phyloP scores from a whole-genome alignment of 768 basidiomycete genomes.

The Lactarius hengduanensis region DNA sequence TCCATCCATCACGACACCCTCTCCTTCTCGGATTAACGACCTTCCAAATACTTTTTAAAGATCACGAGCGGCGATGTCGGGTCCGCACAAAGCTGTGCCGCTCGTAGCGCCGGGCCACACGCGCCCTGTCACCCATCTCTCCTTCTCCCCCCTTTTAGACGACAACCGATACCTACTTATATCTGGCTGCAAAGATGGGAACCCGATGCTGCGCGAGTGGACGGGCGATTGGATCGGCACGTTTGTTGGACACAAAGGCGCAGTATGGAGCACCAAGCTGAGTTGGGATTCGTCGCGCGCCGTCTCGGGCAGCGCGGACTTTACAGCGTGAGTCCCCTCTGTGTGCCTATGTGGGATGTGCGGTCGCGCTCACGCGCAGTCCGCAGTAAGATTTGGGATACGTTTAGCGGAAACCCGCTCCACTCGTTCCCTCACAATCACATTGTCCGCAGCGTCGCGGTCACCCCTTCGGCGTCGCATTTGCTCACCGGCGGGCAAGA shows the following conservation, averaged over 20 bases:
- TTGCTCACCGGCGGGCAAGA: slow-evolving; percentile 94
- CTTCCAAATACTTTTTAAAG: slow-evolving; percentile 9
- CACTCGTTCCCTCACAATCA: slow-evolving; percentile 99
- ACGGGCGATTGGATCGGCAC: slow-evolving; percentile 99
- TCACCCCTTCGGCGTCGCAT: slow-evolving; percentile 67
- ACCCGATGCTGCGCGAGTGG: slow-evolving; percentile 96
- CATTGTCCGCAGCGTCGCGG: slow-evolving; percentile 93
- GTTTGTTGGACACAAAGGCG: slow-evolving; percentile 87
- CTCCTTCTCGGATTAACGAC: slow-evolving; percentile 13
- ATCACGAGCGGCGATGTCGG: slow-evolving; percentile 21
- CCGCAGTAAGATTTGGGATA: slow-evolving; percentile 92
- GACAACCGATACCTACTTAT: slow-evolving; percentile 88
- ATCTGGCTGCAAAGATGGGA: slow-evolving; percentile 98
- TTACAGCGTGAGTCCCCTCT: slow-evolving; percentile 78
- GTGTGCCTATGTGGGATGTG: slow-evolving; percentile 23
- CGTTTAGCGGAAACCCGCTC: slow-evolving; percentile 79
- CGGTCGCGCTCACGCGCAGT: slow-evolving; percentile 15
- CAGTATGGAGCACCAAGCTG: slow-evolving; percentile 96
- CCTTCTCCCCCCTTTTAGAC: slow-evolving; percentile 83
- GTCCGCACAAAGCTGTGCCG: slow-evolving; percentile 56
- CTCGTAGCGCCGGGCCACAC: slow-evolving; percentile 86
- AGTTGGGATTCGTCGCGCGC: slow-evolving; percentile 83
- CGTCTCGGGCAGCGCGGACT: slow-evolving; percentile 93
- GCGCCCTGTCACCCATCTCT: slow-evolving; percentile 88
- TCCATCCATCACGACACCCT: slow-evolving; percentile 21